These are phyloP conservation scores for Yarrowia sp. DNA, from an alignment of 805 yeast species.

Conservation along the genomic window DNA sequence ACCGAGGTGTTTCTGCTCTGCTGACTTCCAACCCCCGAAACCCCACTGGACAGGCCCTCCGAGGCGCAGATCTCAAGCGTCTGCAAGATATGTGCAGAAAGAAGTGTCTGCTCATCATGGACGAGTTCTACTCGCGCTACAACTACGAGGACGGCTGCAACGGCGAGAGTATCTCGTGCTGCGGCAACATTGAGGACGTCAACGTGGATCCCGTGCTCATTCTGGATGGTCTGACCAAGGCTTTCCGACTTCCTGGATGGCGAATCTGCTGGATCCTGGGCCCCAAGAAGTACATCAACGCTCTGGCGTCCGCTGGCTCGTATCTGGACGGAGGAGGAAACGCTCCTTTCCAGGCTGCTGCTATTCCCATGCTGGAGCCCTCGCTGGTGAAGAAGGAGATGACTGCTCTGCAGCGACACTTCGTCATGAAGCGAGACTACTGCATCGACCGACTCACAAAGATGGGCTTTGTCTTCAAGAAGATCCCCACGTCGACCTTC, in stretches of 20 bases:
- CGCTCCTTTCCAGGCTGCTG: conserved; percentile 61
- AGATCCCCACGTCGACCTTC: conserved; percentile 57
- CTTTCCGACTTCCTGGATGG: conserved; percentile 64
- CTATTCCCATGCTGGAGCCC: conserved; percentile 55
- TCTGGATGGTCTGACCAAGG: conserved; percentile 59
- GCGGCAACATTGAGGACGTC: conserved; percentile 53
- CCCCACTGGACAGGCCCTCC: conserved; percentile 58
- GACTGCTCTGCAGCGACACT: conserved; percentile 57
- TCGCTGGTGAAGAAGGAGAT: conserved; percentile 50
- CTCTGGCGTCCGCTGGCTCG: conserved; percentile 58
- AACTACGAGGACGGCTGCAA: conserved; percentile 53
- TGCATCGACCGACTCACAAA: conserved; percentile 47
- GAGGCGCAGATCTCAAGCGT: conserved; percentile 47
- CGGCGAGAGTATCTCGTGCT: conserved; percentile 53
- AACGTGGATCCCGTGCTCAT: conserved; percentile 58
- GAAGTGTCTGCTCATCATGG: conserved; percentile 58
- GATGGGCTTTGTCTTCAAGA: conserved; percentile 55
- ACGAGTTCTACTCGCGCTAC: conserved; percentile 60
- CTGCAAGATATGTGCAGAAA: conserved; percentile 53
- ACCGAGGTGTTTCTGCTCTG: conserved; percentile 55
- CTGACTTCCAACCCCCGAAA: conserved; percentile 59
- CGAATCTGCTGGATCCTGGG: conserved; percentile 63
- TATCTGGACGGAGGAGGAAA: conserved; percentile 61
- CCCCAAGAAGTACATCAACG: conserved; percentile 56
- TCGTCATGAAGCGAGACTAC: conserved; percentile 57